Base-by-base conservation (phyloP, 371 early-diverging fungal species). In the Actinomucor elegans region DNA sequence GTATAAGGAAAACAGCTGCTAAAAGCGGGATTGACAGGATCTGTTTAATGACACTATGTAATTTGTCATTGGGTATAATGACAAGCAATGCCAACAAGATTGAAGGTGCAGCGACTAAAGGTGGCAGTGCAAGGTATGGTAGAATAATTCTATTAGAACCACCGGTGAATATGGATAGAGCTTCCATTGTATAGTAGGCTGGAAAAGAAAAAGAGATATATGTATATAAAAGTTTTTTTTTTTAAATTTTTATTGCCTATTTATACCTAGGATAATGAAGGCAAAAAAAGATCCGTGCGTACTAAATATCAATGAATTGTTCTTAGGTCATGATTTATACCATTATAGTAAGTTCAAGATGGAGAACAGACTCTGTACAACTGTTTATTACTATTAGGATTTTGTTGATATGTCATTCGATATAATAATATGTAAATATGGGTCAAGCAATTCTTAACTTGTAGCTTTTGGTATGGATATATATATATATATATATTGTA, bases 1-100 rank as follows among this genome's bases (percentile, higher is more conserved):
- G 71, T 21, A 60, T 45, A 14, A 70, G 21, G 20, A 68, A 37
- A 7, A 63, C 42, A 17, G 57, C 57, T 5, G 55, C n/a, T 3
- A 74, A 46, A 4, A 74, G 35, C 11, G 71, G 74, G 31, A 68
- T 57, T 4, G 74, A 59, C 11, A 70, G 44, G 31, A 47, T 21
- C 32, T 74, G 74, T 54, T 74, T 74, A 21, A 34, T 28, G 5
- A 18, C 5, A 2, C 52, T 44, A 5, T 66, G 45, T 6, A 74
- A 12, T 24, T 28, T 63, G 38, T 42, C 48, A 27, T 41, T 48
- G 8, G 60, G 64, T n/a, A 57, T 52, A 31, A 59, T 26, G 24
- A 64, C 31, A 4, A 70, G 34, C 3, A 48, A 10, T 11, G 56
- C 57, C 26, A 67, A 40, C 8, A 55, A 26, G 3, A 47, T 28